phyloP scores from a whole-genome alignment of 768 basidiomycete genomes.

The Saitozyma podzolica region DNA sequence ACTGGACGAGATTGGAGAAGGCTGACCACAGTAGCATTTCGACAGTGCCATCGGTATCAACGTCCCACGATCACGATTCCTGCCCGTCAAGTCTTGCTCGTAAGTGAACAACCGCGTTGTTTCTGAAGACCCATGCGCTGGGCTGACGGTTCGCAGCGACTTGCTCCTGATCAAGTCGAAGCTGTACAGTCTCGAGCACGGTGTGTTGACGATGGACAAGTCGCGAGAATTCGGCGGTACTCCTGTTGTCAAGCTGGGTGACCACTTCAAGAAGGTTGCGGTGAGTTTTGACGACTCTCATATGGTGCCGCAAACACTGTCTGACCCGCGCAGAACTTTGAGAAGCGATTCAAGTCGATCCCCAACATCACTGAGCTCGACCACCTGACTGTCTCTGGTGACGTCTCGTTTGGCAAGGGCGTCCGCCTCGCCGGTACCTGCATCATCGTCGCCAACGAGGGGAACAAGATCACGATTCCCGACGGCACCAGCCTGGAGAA shows the following conservation, averaged over 20 bases:
- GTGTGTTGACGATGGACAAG: constrained; percentile 71
- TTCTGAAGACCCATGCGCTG: constrained; percentile 53
- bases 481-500: constrained; percentile 65
- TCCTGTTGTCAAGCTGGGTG: constrained; percentile 95
- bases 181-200: constrained; percentile 86
- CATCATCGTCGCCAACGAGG: constrained; percentile 81
- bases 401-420: constrained; percentile 84
- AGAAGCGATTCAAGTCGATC: constrained; percentile 92
- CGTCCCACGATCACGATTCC: constrained; percentile 90
- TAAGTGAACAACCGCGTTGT: constrained; percentile 14
- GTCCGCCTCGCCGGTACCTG: constrained; percentile 77
- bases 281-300: constrained; percentile 22
- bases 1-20: neutral
- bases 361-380: constrained; percentile 87
- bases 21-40: constrained; percentile 24
- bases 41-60: constrained; percentile 88
- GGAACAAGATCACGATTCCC: constrained; percentile 77
- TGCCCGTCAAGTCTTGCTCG: constrained; percentile 79
- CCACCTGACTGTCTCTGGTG: constrained; percentile 89
- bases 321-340: constrained; percentile 65
- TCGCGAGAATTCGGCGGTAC: constrained; percentile 55
- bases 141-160: constrained; percentile 30
- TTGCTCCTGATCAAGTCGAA: constrained; percentile 87
- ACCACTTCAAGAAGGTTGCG: constrained; percentile 90
- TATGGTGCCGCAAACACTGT: neutral